Evolutionary conservation across 371 early-diverging fungal species (phyloP).

Genomic region (Syncephalastrum racemosum): DNA sequence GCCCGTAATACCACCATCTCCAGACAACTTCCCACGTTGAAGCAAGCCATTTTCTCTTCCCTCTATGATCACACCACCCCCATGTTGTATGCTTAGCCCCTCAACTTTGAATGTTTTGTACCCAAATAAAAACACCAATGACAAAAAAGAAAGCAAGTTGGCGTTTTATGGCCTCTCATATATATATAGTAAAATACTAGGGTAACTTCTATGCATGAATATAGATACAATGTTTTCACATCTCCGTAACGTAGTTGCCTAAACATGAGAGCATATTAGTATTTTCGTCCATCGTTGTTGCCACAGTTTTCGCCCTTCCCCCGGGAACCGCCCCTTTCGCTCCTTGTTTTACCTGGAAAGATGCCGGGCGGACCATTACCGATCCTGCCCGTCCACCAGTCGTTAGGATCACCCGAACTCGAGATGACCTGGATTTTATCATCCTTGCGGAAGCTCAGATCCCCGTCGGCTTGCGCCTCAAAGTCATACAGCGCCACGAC

Average conservation of each 20-base stretch:
- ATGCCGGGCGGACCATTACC: conserved; percentile 57
- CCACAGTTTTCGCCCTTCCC: neutral
- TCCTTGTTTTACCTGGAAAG: conserved; percentile 62
- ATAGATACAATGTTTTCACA: conserved; percentile 10
- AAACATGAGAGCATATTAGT: neutral
- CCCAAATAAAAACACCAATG: too few species aligned
- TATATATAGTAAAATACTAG: too few species aligned
- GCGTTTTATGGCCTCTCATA: too few species aligned
- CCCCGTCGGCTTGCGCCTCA: conserved; percentile 66
- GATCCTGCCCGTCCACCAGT: conserved; percentile 77
- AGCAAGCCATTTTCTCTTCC: too few species aligned
- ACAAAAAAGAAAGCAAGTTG: too few species aligned
- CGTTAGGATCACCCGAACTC: conserved; percentile 56
- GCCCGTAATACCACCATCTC: too few species aligned
- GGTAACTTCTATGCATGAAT: too few species aligned
- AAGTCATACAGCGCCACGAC: conserved; percentile 73
- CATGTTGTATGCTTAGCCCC: too few species aligned
- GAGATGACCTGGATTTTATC: conserved; percentile 67
- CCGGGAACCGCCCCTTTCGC: neutral
- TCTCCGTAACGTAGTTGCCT: conserved; percentile 32
- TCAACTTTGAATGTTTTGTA: too few species aligned
- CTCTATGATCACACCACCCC: too few species aligned
- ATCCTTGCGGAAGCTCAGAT: conserved; percentile 64
- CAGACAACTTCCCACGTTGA: too few species aligned
- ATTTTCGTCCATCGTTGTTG: neutral